Evolutionary conservation across 108 stramenopile genomes (phyloP), one percentile per base, ranked within the genome.

Genomic region (Nannochloropsis oceanica): DNA sequence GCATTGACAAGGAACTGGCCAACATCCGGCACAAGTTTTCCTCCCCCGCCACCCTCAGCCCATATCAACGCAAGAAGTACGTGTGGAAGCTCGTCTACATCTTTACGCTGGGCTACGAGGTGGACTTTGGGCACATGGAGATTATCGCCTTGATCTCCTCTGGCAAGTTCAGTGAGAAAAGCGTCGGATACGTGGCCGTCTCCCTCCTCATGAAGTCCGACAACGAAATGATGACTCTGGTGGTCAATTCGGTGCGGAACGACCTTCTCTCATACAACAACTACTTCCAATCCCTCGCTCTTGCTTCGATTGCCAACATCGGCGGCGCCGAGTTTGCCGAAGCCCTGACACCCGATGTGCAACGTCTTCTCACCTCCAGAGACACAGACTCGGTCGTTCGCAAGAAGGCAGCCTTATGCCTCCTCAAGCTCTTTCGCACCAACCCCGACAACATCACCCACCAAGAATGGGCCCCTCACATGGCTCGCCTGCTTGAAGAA

Each of bases 81-180:
- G 96, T 98, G 43, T 99, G 97, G 97, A 99, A 99, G 91, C 91
- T 99, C 34, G 96, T 97, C 12, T 99, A 99, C 91, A 98, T 97
- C 85, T 96, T 94, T 89, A 95, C 97, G 84, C 87, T 99, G 82
- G 98, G 98, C 50, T 99, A 99, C 85, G 98, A 99, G 87, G 97
- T 99, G 22, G 97, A 99, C 86, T 98, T 99, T 92, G 98, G 98
- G 25, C 96, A 97, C 88, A 92, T 95, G 85, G 96, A 89, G 85
- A 95, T 98, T 42, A 87, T 98, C 80, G 91, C 93, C 13, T 89
- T 99, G 79, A 95, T 98, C 12, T 83, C 92, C 44, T 95, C 94
- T 25, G 85, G 90, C n/a, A 96, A 95, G 86, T 95, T 94, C 90
- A 88, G 91, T 0, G 98, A 99, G 84, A 99, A 99, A 86, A 91